These are phyloP conservation scores for Fusarium continuum DNA, from an alignment of 2,329 filamentous ascomycete species.

Conservation along the genomic window DNA sequence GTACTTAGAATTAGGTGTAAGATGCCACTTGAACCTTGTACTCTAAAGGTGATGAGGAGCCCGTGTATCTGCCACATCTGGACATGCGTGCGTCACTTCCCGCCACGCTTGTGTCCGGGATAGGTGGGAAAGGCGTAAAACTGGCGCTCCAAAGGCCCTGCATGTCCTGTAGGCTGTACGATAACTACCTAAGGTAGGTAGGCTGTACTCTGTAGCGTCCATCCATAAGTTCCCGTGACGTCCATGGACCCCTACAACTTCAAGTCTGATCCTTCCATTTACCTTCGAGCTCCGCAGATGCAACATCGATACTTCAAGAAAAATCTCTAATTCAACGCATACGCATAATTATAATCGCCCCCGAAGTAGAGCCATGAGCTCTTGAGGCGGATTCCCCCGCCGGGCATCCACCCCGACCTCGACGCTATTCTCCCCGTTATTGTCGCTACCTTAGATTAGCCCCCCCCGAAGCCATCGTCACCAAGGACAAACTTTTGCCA, in stretches of 20 bases:
- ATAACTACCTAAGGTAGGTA: no score
- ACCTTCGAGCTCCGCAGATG: slow-evolving; percentile 22
- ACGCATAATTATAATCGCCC: slow-evolving; percentile 8
- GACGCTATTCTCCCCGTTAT: slow-evolving; percentile 13
- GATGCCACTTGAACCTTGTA: slow-evolving; percentile 23
- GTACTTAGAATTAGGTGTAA: slow-evolving; percentile 22
- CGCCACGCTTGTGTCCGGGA: slow-evolving; percentile 28
- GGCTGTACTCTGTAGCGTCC: slow-evolving; percentile 25
- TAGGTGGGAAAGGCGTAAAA: slow-evolving; percentile 32
- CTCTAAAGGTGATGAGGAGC: slow-evolving; percentile 6
- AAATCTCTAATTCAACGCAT: slow-evolving; percentile 9
- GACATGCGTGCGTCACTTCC: slow-evolving; percentile 36
- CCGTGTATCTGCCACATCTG: slow-evolving; percentile 8
- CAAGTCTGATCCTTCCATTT: slow-evolving; percentile 23
- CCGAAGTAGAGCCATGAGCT: slow-evolving; percentile 30
- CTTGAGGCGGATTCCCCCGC: slow-evolving; percentile 34
- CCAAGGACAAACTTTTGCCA: slow-evolving; percentile 33
- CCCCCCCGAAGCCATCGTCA: slow-evolving; percentile 25
- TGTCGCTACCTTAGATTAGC: slow-evolving; percentile 18
- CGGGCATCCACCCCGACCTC: slow-evolving; percentile 31
- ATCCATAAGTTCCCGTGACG: slow-evolving; percentile 26
- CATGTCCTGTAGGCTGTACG: slow-evolving; percentile 26
- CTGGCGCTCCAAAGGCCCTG: slow-evolving; percentile 1
- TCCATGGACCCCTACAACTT: slow-evolving; percentile 28
- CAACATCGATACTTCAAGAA: slow-evolving; percentile 31